phyloP scores from a whole-genome alignment of 2,329 filamentous ascomycete genomes.

The Neofusicoccum kwambonambiense region DNA sequence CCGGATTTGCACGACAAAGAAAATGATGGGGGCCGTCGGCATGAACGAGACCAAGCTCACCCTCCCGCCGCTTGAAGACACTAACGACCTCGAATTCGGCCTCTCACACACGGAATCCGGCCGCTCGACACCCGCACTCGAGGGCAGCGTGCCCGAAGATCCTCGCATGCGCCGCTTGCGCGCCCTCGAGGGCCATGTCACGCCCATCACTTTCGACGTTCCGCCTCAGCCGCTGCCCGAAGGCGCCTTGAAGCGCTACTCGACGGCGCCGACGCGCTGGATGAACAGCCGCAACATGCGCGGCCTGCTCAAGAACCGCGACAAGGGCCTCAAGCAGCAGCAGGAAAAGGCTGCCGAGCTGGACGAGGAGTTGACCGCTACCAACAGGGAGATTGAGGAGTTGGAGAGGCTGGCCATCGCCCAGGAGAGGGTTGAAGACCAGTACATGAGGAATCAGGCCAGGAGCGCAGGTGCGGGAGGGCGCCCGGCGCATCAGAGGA shows the following conservation, averaged over 20 bases:
- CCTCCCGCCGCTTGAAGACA: slow-evolving; percentile 10
- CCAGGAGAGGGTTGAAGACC: not conserved
- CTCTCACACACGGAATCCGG: not conserved
- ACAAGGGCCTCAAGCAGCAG: not conserved
- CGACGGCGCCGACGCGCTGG: slow-evolving; percentile 6
- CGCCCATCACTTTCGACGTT: slow-evolving; percentile 1
- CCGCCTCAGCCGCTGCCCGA: not conserved
- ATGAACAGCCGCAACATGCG: slow-evolving; percentile 3
- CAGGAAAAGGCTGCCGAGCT: slow-evolving; percentile 7
- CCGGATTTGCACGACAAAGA: slow-evolving; percentile 1
- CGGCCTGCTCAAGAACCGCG: not conserved
- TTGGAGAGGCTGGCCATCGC: not conserved
- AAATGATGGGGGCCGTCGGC: slow-evolving; percentile 10
- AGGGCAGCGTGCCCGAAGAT: not conserved
- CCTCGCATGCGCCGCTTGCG: slow-evolving; percentile 12
- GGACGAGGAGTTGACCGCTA: not conserved
- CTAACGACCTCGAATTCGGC: not conserved
- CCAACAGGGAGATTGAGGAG: not conserved
- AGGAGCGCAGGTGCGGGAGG: not conserved
- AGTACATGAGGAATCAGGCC: not conserved
- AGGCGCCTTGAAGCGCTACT: not conserved
- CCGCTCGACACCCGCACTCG: not conserved
- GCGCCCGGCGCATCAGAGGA: not conserved
- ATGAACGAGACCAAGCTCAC: not conserved
- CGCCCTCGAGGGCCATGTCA: not conserved